Percentiles rank a stretch among this genome's conserved stretches.
Evolutionary conservation across 202 grass and related monocot species (phyloP).

Genomic region (Bolboschoenoplectus hybrid): DNA sequence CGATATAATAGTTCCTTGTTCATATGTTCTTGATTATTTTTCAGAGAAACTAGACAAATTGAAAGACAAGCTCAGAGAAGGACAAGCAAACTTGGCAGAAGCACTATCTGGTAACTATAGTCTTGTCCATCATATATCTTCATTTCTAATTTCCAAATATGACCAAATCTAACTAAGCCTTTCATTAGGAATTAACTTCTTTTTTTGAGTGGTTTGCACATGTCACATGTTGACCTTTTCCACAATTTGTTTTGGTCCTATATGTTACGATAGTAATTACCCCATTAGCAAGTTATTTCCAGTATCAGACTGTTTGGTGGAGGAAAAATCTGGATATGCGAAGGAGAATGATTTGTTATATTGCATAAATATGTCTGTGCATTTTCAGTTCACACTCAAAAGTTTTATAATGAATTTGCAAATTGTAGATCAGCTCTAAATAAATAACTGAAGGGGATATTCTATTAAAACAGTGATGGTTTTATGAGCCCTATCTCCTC

Average conservation of each 20-base stretch:
- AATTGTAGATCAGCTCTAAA: not conserved
- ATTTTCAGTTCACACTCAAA: not conserved
- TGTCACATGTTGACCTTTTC: not conserved
- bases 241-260: not conserved
- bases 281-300: not conserved
- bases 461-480: not conserved
- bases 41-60: conserved; percentile 54
- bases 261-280: not conserved
- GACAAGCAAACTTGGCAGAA: conserved; percentile 47
- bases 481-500: conserved; percentile 14
- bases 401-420: not conserved
- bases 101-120: conserved; percentile 46
- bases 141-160: conserved; percentile 16
- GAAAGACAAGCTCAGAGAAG: conserved; percentile 40
- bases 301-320: not conserved
- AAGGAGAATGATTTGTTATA: not conserved
- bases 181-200: not conserved
- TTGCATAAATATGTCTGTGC: not conserved
- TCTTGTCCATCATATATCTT: not conserved
- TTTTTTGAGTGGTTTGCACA: not conserved
- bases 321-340: not conserved
- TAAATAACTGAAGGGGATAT: not conserved
- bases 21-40: not conserved
- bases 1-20: not conserved
- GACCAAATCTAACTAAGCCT: not conserved